These are phyloP conservation scores for Ophiobolus disseminans DNA, from an alignment of 2,329 filamentous ascomycete species.

Conservation along the genomic window DNA sequence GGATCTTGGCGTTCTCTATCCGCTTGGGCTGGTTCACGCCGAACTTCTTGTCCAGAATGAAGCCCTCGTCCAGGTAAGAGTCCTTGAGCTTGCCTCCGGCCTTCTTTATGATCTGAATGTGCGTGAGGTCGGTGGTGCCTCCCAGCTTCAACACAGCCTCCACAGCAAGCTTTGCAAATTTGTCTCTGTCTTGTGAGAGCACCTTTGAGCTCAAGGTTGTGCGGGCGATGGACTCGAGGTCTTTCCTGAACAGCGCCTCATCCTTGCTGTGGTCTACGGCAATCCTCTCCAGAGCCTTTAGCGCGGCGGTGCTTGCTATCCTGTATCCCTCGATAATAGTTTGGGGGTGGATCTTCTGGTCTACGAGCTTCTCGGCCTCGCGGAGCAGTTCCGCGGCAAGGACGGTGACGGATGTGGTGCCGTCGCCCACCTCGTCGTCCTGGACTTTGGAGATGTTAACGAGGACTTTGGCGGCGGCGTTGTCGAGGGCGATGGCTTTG, in stretches of 20 bases:
- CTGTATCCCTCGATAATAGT: conserved; percentile 99
- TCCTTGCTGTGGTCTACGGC: conserved; percentile 91
- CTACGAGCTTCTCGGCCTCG: conserved; percentile 95
- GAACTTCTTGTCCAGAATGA: conserved; percentile 99
- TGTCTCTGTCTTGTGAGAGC: conserved; percentile 87
- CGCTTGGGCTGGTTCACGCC: conserved; percentile 98
- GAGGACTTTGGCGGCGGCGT: conserved; percentile 95
- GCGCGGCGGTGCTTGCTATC: conserved; percentile 90
- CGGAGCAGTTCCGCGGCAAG: conserved; percentile 92
- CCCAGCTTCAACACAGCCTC: conserved; percentile 91
- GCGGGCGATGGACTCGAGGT: conserved; percentile 87
- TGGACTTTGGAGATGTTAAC: conserved; percentile 99
- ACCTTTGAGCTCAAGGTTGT: conserved; percentile 98
- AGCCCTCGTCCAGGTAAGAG: conserved; percentile 96
- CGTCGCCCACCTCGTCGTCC: conserved; percentile 97
- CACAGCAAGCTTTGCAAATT: conserved; percentile 88
- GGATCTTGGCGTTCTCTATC: conserved; percentile 96
- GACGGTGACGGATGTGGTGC: conserved; percentile 96
- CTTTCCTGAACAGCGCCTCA: conserved; percentile 82
- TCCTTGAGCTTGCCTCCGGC: conserved; percentile 96
- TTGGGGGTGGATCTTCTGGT: conserved; percentile 98
- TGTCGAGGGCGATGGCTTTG: conserved; percentile 97
- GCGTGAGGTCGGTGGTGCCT: conserved; percentile 89
- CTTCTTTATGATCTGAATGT: conserved; percentile 99
- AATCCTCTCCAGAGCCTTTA: conserved; percentile 80